These are phyloP conservation scores for Coemansia sp. DNA, from an alignment of 192 early-diverging fungal species.

Conservation along the genomic window DNA sequence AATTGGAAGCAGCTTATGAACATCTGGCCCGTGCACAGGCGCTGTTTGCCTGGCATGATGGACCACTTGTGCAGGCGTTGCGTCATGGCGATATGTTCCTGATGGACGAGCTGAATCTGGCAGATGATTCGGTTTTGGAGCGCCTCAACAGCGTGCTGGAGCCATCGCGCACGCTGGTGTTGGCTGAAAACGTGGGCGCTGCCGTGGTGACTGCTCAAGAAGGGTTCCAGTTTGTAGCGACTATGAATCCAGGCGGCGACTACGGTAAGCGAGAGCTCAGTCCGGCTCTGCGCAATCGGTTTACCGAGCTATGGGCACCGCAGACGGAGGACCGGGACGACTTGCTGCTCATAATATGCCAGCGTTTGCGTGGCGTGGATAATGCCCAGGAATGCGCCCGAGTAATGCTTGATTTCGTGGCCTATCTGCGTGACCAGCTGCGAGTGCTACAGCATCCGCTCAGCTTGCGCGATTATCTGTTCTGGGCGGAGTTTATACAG, in stretches of 20 bases:
- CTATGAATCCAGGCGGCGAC: conserved; percentile 99
- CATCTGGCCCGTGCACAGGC: conserved; percentile 44
- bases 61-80: conserved; percentile 89
- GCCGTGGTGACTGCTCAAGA: conserved; percentile 60
- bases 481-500: conserved; percentile 88
- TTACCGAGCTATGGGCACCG: conserved; percentile 97
- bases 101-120: conserved; percentile 97
- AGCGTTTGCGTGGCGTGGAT: conserved; percentile 46
- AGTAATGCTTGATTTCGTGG: conserved; percentile 78
- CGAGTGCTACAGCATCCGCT: conserved; percentile 50
- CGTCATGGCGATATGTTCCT: conserved; percentile 83
- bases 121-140: conserved; percentile 97
- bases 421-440: conserved; percentile 59
- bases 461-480: conserved; percentile 86
- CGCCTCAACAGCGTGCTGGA: conserved; percentile 94
- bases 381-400: conserved; percentile 50
- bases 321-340: conserved; percentile 77
- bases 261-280: conserved; percentile 98
- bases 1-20: conserved; percentile 17
- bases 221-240: conserved; percentile 90
- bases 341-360: conserved; percentile 61
- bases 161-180: conserved; percentile 74
- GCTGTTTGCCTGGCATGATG: conserved; percentile 97
- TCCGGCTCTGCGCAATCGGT: conserved; percentile 95
- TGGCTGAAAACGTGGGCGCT: conserved; percentile 84